These are phyloP conservation scores for Dryadomyces quercivorus DNA, from an alignment of 2,329 filamentous ascomycete species.

Conservation along the genomic window DNA sequence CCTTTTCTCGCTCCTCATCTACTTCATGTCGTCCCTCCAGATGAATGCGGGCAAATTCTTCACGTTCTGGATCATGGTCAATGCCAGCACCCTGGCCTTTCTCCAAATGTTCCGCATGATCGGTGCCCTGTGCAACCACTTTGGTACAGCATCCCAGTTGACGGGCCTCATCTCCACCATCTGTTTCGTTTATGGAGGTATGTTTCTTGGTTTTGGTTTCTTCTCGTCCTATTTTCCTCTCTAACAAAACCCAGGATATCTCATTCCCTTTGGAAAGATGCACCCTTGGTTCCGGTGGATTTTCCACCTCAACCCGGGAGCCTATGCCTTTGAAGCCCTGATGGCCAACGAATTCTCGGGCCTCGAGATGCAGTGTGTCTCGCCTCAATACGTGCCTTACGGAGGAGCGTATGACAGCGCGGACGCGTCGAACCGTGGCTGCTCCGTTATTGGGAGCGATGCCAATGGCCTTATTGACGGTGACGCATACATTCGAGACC, in stretches of 20 bases:
- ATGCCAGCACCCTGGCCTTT: slow-evolving; percentile 43
- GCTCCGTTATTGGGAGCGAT: slow-evolving; percentile 2
- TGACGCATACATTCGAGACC: slow-evolving; percentile 37
- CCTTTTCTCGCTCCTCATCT: slow-evolving; percentile 59
- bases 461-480: slow-evolving; percentile 34
- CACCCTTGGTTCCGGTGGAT: slow-evolving; percentile 53
- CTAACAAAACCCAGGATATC: slow-evolving; percentile 3
- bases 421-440: neutral
- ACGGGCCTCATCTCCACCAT: slow-evolving; percentile 44
- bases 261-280: slow-evolving; percentile 9
- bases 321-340: slow-evolving; percentile 52
- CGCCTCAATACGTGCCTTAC: slow-evolving; percentile 17
- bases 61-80: slow-evolving; percentile 50
- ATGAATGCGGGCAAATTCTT: slow-evolving; percentile 56
- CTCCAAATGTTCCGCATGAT: slow-evolving; percentile 47
- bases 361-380: slow-evolving; percentile 40
- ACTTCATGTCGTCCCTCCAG: slow-evolving; percentile 65
- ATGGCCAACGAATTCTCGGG: slow-evolving; percentile 41
- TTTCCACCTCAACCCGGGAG: slow-evolving; percentile 48
- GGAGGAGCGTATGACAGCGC: slow-evolving; percentile 1
- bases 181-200: slow-evolving; percentile 43
- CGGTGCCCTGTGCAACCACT: slow-evolving; percentile 43
- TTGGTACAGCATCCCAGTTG: slow-evolving; percentile 36
- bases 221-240: neutral
- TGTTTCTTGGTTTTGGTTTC: neutral